Evolutionary conservation across 805 yeast genomes (phyloP), one percentile per base, ranked within the genome.

Genomic region (Maudiozyma turicensis): DNA sequence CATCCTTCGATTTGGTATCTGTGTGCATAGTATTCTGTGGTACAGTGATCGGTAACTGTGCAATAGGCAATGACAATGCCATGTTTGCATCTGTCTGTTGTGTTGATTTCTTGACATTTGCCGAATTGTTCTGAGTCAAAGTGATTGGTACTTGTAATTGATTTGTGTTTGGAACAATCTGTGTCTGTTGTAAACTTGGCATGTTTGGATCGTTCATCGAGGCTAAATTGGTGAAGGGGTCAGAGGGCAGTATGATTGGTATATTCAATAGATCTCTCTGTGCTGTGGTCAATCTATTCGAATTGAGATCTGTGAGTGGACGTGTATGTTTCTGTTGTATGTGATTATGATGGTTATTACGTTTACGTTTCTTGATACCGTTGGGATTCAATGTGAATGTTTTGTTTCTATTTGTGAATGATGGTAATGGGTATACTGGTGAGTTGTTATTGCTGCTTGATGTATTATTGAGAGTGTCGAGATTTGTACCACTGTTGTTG

Each of bases 301-400:
- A 13, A 15, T 28, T n/a, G 13, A 30, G 7, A 13, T 40, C 10
- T 2, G 15, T 29, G n/a, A 28, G 30, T 6, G 11, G 33, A 30
- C 29, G 43, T 5, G 9, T 26, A n/a, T 40, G 33, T 20, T 41
- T 31, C 30, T 28, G 39, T 6, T 29, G 26, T 34, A 15, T 11
- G 15, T 40, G 11, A 20, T 39, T 20, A 20, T 9, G 7, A 33
- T 13, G 44, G 14, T 14, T 15, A 28, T 46, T 43, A 42, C 50
- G 53, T 43, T 52, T 58, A 8, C 68, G 53, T 42, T 57, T 58
- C 48, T 64, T 65, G 15, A 65, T 59, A 3, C 66, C 67, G 39
- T 63, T 61, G 2, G 69, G 68, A 50, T 65, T 61, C 47, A 65
- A 44, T 9, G 59, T 58, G 42, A 65, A 65, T 5, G 63, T 48